A percentile compares a stretch with the other conserved stretches of the same genome.
Evolutionary conservation across 495 filamentous ascomycete genomes (phyloP).

Genomic region (Penicillium fimorum): DNA sequence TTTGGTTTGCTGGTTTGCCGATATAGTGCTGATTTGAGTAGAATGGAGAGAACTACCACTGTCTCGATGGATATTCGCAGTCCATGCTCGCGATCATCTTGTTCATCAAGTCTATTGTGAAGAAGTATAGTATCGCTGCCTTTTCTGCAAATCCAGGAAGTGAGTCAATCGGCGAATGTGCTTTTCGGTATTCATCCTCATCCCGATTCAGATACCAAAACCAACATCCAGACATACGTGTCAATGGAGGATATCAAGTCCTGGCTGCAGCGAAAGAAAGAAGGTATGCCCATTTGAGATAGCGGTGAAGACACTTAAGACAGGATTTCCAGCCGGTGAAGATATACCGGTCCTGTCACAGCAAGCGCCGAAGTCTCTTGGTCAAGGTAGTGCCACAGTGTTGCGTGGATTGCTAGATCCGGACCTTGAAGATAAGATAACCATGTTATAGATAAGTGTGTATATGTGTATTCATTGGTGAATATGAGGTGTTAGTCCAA

Average conservation of each 20-base stretch:
- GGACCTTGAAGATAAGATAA: constrained; percentile 20
- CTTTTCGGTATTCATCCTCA: neutral
- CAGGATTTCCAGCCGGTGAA: constrained; percentile 15
- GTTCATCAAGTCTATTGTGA: constrained; percentile 25
- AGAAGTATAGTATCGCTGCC: constrained; percentile 10
- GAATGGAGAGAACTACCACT: constrained; percentile 24
- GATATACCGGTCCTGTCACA: constrained; percentile 23
- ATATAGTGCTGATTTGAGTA: constrained; percentile 5
- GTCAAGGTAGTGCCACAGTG: constrained; percentile 22
- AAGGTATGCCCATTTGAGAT: constrained; percentile 11
- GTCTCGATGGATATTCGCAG: constrained; percentile 26
- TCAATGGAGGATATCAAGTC: constrained; percentile 20
- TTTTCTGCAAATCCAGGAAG: constrained; percentile 30
- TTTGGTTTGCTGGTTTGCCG: neutral
- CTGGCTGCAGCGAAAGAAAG: constrained; percentile 26
- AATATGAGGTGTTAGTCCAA: constrained; percentile 11
- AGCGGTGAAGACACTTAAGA: neutral
- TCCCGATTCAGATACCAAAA: constrained; percentile 21
- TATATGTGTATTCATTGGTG: neutral
- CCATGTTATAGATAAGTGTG: neutral
- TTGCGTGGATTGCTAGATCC: constrained; percentile 29
- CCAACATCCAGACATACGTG: constrained; percentile 20
- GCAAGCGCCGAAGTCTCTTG: constrained; percentile 23
- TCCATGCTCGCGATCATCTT: constrained; percentile 31
- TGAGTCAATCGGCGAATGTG: constrained; percentile 6